Base-by-base conservation (phyloP, 2,329 filamentous ascomycete species). In the Tolypocladium tundrense region DNA sequence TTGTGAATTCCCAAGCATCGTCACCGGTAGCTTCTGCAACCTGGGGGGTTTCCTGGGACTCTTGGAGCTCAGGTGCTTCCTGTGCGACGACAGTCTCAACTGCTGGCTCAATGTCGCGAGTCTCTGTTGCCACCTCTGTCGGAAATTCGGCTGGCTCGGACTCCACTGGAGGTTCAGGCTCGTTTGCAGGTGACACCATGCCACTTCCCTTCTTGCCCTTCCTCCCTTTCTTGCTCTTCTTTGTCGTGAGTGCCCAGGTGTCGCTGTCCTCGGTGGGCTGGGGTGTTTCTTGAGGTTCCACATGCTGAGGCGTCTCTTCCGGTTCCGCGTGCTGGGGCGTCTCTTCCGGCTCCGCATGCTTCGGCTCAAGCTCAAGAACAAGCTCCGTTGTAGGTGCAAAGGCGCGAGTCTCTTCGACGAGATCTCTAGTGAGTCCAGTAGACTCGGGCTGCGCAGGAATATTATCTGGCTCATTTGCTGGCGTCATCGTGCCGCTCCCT, bases 1-100 rank as follows among this genome's bases (percentile, higher is more conserved):
- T 66, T 54, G 74, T 69, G 42, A 69, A 61, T 9, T 71, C 69
- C 60, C 64, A 67, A 33, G 67, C 66, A 40, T 63, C 62, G 24
- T 62, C 58, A 48, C 55, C 57, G 8, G 24, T 60, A 11, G 27
- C 50, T 41, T 48, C 48, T 35, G n/a, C 45, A 50, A 16, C 16
- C 19, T 3, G 48, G 14, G 7, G 10, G 33, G 14, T 11, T 2
- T 52, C 31, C 13, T 52, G 48, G 10, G 48, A 69, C 63, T 56
- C 45, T 19, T 43, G 2, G 7, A 33, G 41, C 27, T 55, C 16
- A 11, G 43, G 24, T 7, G 56, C 56, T 11, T 56, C 50, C 35
- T 40, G 24, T 11, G 57, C 55, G 33, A n/a, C 27, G 5, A 43
- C 21, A 31, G 21, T 19, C 31, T 58, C 37, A 21, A 42, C 24